A percentile compares a stretch with the other conserved stretches of the same genome.
Conservation (phyloP, 768 basidiomycete genomes). For the Amyloporia xantha region DNA sequence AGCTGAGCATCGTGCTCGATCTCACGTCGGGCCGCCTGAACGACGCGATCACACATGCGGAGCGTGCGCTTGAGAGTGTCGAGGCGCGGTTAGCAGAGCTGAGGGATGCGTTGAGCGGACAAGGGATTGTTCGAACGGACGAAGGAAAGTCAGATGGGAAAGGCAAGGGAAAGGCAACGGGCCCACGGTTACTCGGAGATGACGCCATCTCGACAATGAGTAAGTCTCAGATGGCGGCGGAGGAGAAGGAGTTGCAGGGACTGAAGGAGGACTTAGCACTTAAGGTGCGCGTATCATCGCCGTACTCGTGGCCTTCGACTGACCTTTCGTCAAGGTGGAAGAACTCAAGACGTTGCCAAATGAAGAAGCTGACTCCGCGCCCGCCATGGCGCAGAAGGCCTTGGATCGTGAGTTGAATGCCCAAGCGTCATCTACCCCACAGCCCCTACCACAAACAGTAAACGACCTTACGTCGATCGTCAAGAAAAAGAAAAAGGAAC, state of each 20-base stretch:
- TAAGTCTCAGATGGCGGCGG: slow-evolving; percentile 64
- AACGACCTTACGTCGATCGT: slow-evolving; percentile 84
- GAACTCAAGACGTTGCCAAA: slow-evolving; percentile 81
- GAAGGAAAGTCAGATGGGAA: slow-evolving; percentile 38
- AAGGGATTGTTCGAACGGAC: slow-evolving; percentile 28
- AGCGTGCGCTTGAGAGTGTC: slow-evolving; percentile 75
- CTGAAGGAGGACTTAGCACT: slow-evolving; percentile 76
- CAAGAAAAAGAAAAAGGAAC: slow-evolving; percentile 70
- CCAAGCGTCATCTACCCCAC: slow-evolving; percentile 25
- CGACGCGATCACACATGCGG: slow-evolving; percentile 77
- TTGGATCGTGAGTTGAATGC: slow-evolving; percentile 66
- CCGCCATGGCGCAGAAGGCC: slow-evolving; percentile 62
- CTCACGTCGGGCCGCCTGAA: slow-evolving; percentile 78
- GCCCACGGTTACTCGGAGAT: slow-evolving; percentile 33
- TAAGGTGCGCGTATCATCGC: slow-evolving; percentile 43
- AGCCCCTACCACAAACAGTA: slow-evolving; percentile 40
- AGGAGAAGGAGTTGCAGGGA: slow-evolving; percentile 72
- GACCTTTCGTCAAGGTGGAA: slow-evolving; percentile 58
- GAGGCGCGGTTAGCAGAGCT: slow-evolving; percentile 61
- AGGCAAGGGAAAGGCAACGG: slow-evolving; percentile 68
- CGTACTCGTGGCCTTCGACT: background rate
- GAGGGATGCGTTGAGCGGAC: slow-evolving; percentile 36
- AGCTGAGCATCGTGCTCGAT: slow-evolving; percentile 89
- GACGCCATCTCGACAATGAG: slow-evolving; percentile 62
- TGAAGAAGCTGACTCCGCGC: slow-evolving; percentile 51